Conservation (phyloP, 805 yeast species). For the Cyberlindnera maritima region DNA sequence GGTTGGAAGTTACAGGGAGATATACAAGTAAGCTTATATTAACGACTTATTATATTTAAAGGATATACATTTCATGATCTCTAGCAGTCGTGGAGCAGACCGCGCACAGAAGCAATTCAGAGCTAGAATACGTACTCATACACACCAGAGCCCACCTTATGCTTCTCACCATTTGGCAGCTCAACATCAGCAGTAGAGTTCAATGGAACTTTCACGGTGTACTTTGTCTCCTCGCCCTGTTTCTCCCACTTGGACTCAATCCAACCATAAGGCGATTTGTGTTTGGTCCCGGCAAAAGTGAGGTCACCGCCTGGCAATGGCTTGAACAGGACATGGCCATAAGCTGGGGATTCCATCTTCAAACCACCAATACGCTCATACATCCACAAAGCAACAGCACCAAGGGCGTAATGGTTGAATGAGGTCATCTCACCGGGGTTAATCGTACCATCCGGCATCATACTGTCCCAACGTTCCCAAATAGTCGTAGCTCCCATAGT, state of each 20-base stretch:
- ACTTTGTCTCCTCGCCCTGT: conserved; percentile 5
- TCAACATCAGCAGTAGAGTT: conserved; percentile 15
- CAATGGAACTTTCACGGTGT: conserved; percentile 14
- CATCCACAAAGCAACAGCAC: conserved; percentile 23
- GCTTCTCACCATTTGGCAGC: conserved; percentile 14
- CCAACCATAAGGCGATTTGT: conserved; percentile 19
- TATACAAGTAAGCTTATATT: too few species aligned
- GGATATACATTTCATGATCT: too few species aligned
- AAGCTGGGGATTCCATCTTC: conserved; percentile 8
- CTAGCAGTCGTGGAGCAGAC: too few species aligned
- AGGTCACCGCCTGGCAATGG: conserved; percentile 20
- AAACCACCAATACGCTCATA: conserved; percentile 21
- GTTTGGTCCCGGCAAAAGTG: conserved; percentile 11
- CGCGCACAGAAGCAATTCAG: too few species aligned
- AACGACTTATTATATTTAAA: too few species aligned
- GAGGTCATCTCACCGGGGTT: conserved; percentile 24
- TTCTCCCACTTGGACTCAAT: conserved; percentile 17
- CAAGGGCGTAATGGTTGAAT: conserved; percentile 23
- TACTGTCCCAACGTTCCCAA: conserved; percentile 24
- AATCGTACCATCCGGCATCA: conserved; percentile 20
- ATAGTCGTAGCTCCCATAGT: conserved; percentile 22
- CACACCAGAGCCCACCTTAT: conserved; percentile 10
- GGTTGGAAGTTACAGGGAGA: too few species aligned
- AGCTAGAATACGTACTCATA: too few species aligned
- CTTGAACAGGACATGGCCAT: conserved; percentile 10